Percentiles rank a stretch among this genome's conserved stretches.
Evolutionary conservation across 2,329 filamentous ascomycete species (phyloP).

Genomic region (Apiospora arundinis): DNA sequence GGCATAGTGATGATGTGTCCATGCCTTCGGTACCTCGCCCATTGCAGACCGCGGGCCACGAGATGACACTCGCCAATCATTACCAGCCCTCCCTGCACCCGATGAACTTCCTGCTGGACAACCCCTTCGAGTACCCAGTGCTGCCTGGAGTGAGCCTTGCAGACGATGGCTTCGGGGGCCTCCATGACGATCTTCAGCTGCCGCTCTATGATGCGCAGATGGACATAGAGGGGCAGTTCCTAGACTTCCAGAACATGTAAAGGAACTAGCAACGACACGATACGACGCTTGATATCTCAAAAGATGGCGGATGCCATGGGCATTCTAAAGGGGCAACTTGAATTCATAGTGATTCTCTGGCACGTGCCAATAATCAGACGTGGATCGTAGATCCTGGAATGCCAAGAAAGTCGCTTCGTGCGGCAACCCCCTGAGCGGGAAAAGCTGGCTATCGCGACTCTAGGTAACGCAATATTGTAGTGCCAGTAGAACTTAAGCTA

Average conservation of each 20-base stretch:
- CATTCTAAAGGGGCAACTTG: no score
- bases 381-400: no score
- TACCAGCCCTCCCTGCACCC: not conserved
- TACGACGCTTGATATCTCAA: no score
- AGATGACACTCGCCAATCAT: not conserved
- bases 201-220: constrained; percentile 30
- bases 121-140: constrained; percentile 26
- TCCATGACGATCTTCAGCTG: constrained; percentile 19
- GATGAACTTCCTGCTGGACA: constrained; percentile 21
- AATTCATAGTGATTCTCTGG: no score
- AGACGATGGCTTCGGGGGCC: not conserved
- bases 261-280: no score
- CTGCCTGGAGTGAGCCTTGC: constrained; percentile 23
- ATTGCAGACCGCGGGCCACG: not conserved
- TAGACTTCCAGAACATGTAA: not conserved
- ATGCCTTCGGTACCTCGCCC: not conserved
- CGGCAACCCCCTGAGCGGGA: no score
- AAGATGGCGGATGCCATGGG: no score
- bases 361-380: no score
- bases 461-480: no score
- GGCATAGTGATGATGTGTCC: not conserved
- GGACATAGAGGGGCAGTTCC: constrained; percentile 21
- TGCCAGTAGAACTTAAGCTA: no score
- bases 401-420: no score
- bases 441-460: no score